A percentile compares a stretch with the other conserved stretches of the same genome.
Evolutionary conservation across 371 early-diverging fungal genomes (phyloP).

Genomic region (Vairimorpha apis): DNA sequence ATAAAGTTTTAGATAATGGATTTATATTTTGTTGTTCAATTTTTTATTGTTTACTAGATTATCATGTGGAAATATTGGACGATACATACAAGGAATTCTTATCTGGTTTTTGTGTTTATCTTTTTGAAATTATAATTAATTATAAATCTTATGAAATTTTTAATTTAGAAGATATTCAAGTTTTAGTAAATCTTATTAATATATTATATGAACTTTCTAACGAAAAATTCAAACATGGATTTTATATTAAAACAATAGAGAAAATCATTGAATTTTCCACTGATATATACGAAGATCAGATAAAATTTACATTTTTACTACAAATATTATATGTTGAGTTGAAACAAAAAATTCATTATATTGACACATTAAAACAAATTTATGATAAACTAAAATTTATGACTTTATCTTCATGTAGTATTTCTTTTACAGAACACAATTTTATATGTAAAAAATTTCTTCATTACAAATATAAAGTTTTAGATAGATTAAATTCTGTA

Average conservation of each 20-base stretch:
- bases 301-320: neutral
- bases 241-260: neutral
- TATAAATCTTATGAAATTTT: neutral
- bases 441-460: neutral
- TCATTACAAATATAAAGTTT: slow-evolving; percentile 2
- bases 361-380: neutral
- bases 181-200: neutral
- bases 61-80: slow-evolving; percentile 18
- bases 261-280: neutral
- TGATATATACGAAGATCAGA: slow-evolving; percentile 1
- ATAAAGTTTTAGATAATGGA: slow-evolving; percentile 52
- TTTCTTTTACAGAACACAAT: neutral
- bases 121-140: neutral
- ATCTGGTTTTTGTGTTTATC: slow-evolving; percentile 4
- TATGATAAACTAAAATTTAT: neutral
- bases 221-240: neutral
- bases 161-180: neutral
- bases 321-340: neutral
- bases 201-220: neutral
- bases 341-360: no score
- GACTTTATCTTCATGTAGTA: neutral
- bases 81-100: slow-evolving; percentile 26
- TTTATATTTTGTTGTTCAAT: slow-evolving; percentile 46
- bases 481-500: neutral
- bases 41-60: neutral